Conservation (phyloP, 2,329 filamentous ascomycete species). For the Endocalyx cinctus region DNA sequence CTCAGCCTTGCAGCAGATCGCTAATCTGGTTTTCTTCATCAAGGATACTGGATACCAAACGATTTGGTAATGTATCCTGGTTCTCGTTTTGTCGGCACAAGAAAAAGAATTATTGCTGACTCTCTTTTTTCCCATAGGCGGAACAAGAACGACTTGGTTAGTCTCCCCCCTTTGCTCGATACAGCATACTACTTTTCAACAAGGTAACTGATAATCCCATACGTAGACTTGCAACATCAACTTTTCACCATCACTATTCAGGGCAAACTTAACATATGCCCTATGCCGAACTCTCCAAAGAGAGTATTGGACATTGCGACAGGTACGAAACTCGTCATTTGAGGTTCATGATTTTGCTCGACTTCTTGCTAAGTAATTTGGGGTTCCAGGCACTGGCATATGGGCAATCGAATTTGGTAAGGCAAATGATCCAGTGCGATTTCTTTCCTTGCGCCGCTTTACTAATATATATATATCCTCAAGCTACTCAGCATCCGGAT, state of each 20-base stretch:
- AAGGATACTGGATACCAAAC: conserved; percentile 29
- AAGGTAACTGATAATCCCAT: neutral
- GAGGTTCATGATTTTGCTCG: too few species aligned
- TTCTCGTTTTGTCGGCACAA: neutral
- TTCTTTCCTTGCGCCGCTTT: neutral
- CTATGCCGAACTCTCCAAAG: conserved; percentile 33
- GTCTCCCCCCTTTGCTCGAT: neutral
- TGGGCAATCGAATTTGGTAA: conserved; percentile 45
- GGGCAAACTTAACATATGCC: conserved; percentile 40
- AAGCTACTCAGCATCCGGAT: conserved; percentile 35
- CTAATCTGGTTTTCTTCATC: too few species aligned
- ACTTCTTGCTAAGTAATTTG: conserved; percentile 10
- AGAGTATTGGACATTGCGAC: conserved; percentile 44
- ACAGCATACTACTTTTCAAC: neutral
- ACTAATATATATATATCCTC: neutral
- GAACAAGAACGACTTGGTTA: conserved; percentile 28
- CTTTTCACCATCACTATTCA: conserved; percentile 33
- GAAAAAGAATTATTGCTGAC: neutral
- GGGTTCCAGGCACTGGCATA: conserved; percentile 35
- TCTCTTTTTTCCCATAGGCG: conserved; percentile 13
- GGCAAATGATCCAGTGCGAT: conserved; percentile 1
- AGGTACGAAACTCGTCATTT: conserved; percentile 11
- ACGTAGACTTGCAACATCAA: conserved; percentile 34
- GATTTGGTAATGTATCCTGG: conserved; percentile 16
- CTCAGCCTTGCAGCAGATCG: too few species aligned